phyloP scores from a whole-genome alignment of 1,284 basidiomycete species.

The Malassezia equina region DNA sequence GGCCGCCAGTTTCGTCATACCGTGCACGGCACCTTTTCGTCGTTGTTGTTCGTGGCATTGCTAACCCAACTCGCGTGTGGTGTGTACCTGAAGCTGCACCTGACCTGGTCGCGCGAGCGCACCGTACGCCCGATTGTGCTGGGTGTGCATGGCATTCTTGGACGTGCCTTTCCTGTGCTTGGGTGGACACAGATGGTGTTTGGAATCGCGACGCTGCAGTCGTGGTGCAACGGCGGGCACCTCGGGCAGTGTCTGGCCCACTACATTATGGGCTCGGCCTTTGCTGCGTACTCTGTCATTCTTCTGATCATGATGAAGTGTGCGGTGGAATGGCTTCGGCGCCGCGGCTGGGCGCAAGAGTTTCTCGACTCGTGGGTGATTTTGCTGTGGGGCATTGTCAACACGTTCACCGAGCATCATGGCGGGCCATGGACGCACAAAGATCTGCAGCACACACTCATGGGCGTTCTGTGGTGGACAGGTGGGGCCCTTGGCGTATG shows the following conservation, averaged over 20 bases:
- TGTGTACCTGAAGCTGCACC: slow-evolving; percentile 83
- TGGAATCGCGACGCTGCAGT: slow-evolving; percentile 37
- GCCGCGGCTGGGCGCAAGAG: slow-evolving; percentile 58
- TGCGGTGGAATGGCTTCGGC: slow-evolving; percentile 70
- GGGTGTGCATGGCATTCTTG: slow-evolving; percentile 65
- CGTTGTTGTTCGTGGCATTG: slow-evolving; percentile 33
- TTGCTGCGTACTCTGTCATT: slow-evolving; percentile 70
- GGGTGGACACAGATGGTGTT: slow-evolving; percentile 54
- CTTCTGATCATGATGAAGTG: slow-evolving; percentile 72
- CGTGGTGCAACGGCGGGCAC: slow-evolving; percentile 61
- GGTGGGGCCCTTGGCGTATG: slow-evolving; percentile 81
- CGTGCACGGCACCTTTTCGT: slow-evolving; percentile 41
- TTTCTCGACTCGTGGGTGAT: slow-evolving; percentile 86
- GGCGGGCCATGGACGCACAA: slow-evolving; percentile 58
- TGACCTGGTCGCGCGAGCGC: slow-evolving; percentile 59
- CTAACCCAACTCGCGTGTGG: slow-evolving; percentile 61
- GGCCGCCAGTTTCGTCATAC: slow-evolving; percentile 41
- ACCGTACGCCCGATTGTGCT: slow-evolving; percentile 66
- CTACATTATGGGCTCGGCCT: slow-evolving; percentile 52
- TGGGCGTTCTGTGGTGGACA: slow-evolving; percentile 61
- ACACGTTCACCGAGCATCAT: slow-evolving; percentile 73
- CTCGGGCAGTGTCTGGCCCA: slow-evolving; percentile 58
- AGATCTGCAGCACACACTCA: slow-evolving; percentile 81
- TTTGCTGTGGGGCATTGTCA: slow-evolving; percentile 69
- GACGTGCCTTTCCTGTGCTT: slow-evolving; percentile 72